Base-by-base conservation (phyloP, 148 eudicot species). In the Rhododendron kiyosumense region DNA sequence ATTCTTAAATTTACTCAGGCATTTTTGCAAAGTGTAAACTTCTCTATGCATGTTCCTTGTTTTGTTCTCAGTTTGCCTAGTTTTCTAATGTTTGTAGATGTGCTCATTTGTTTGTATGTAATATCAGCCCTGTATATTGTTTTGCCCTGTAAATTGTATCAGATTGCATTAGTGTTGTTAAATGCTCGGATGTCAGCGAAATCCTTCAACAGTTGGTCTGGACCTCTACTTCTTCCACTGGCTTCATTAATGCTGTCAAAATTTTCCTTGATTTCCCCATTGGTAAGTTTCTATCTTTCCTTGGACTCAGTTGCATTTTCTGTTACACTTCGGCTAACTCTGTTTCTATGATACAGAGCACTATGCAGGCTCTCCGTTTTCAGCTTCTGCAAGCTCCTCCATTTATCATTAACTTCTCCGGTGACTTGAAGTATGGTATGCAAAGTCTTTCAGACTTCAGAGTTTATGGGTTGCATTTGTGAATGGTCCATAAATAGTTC, bases 341-440 rank as follows among this genome's bases (percentile, higher is more conserved):
- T 86, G 22, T 71, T 77, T n/a, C 61, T 13, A 34, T 88, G 78
- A 79, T 71, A 84, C 85, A 96, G 99, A 95, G 98, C 92, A 93
- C 89, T 41, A 63, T 81, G 57, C 96, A 97, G 89, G 98, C 94
- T 85, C 89, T 94, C 52, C 94, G 88, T 74, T 95, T 97, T 88
- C 99, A 94, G 92, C 94, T 95, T 59, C 91, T 97, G 89, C 96
- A 93, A 89, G 98, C 98, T 81, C 92, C 99, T 52, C 98, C 98
- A 46, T 88, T 84, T 81, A 75, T 91, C 85, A 90, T 95, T 78
- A 88, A 90, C 89, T 88, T 83, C 85, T 88, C 93, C 67, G 98
- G 94, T 87, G 99, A 97, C 86, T 89, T 97, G 84, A 97, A 97
- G 90, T 95, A 88, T 84, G 93, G 99, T 97, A 93, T 88, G 90